Conservation (phyloP, 2,329 filamentous ascomycete genomes). For the Colletotrichum sp. region DNA sequence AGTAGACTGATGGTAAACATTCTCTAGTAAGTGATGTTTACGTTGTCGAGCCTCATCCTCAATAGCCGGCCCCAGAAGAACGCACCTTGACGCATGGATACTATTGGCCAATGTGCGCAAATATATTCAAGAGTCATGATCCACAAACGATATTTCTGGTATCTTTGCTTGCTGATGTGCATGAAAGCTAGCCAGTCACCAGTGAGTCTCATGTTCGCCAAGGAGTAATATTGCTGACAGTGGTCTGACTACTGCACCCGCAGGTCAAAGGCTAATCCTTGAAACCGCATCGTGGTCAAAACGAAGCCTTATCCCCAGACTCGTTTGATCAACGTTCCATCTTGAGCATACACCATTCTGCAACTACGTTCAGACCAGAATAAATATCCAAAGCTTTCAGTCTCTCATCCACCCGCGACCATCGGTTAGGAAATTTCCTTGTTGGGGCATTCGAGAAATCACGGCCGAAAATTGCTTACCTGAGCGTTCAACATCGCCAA, state of each 20-base stretch:
- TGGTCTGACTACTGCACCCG: background rate
- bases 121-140: background rate
- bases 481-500: background rate
- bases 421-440: background rate
- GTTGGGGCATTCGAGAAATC: background rate
- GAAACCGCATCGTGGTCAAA: background rate
- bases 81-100: background rate
- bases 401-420: background rate
- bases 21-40: accelerated
- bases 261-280: background rate
- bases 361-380: accelerated
- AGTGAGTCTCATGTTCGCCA: background rate
- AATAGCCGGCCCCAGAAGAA: background rate
- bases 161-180: background rate
- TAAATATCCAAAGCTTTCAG: background rate
- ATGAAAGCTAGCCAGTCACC: background rate
- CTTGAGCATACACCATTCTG: accelerated
- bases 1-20: no score
- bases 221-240: background rate
- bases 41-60: no score
- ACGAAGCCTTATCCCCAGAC: background rate
- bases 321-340: background rate
- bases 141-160: background rate
- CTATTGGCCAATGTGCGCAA: background rate
- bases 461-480: background rate